These are phyloP conservation scores for Dothistroma septosporum DNA, from an alignment of 2,329 filamentous ascomycete species.

Conservation along the genomic window DNA sequence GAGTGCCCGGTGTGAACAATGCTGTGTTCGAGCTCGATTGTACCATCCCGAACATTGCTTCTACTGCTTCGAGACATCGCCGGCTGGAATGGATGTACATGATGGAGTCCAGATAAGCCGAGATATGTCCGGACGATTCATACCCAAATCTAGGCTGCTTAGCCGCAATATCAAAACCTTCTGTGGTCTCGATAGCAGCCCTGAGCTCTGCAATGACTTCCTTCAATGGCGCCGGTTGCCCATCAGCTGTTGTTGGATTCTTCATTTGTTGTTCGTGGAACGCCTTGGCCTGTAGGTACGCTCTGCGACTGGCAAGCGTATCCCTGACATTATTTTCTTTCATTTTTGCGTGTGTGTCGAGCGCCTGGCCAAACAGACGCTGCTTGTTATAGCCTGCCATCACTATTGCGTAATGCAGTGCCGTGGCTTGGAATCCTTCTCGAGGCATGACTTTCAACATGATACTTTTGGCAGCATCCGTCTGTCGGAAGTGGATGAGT, in stretches of 20 bases:
- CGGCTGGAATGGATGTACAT: conserved; percentile 53
- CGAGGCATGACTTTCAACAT: conserved; percentile 48
- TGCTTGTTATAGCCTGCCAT: conserved; percentile 49
- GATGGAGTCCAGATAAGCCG: conserved; percentile 50
- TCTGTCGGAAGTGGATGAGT: conserved; percentile 50
- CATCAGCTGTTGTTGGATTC: conserved; percentile 37
- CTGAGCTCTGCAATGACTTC: conserved; percentile 16
- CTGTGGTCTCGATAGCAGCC: background rate
- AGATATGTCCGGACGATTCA: conserved; percentile 10
- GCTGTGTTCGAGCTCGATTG: conserved; percentile 14
- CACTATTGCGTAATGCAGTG: conserved; percentile 52
- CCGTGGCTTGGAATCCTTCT: conserved; percentile 42
- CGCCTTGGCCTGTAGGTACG: conserved; percentile 38
- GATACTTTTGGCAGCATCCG: conserved; percentile 55
- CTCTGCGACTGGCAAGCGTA: conserved; percentile 43
- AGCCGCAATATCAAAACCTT: conserved; percentile 1
- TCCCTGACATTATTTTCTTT: conserved; percentile 35
- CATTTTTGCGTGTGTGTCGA: conserved; percentile 49
- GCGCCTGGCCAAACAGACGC: conserved; percentile 44
- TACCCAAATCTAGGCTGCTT: conserved; percentile 9
- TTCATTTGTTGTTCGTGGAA: conserved; percentile 37
- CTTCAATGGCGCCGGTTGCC: conserved; percentile 34
- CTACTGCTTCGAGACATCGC: conserved; percentile 47
- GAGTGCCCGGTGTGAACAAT: conserved; percentile 2
- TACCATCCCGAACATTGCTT: conserved; percentile 56